Evolutionary conservation across 768 basidiomycete species (phyloP), one percentile per base, ranked within the genome.

Genomic region (Suillus placidus): DNA sequence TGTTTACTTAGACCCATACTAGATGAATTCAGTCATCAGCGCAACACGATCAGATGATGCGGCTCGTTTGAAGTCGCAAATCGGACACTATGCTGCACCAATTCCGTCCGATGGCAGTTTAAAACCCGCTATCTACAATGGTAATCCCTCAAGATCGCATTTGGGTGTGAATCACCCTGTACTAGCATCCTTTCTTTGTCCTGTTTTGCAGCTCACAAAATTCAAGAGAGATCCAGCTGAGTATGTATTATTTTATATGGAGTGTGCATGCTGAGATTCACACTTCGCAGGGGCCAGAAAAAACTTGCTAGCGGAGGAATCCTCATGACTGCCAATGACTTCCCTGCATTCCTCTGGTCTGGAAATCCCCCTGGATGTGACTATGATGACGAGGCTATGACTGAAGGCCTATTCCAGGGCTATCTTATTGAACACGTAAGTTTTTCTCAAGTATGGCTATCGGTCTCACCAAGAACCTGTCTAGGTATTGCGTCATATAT

Each of bases 401-500:
- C 7, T 0, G 2, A 47, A 0, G 61, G 60, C 18, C 34, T 61
- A 3, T 42, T 62, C 20, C 26, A 34, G 35, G 38, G 61, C 30
- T 62, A 23, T 40, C 26, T 65, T 9, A 37, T 65, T 6, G 42
- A 57, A 3, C 38, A 34, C 7, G 66, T 58, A 32, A 63, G 64
- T 40, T 34, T 38, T 14, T 64, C 18, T 61, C 8, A 2, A 45
- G n/a, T n/a, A n/a, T n/a, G n/a, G n/a, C n/a, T 4, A 14, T 42
- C 45, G 2, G n/a, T n/a, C n/a, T 63, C 35, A 51, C 30, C 13
- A 55, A 38, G 0, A 23, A 45, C 18, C 18, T 57, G n/a, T 20
- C 14, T 6, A 65, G 67, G 64, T 68, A 26, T 35, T 49, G 7
- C 4, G 34, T 23, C 67, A 65, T 20, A 62, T 68, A 5, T 68